Conservation (phyloP, 164 flowering plant genomes). For the Magnolia changhungtana region DNA sequence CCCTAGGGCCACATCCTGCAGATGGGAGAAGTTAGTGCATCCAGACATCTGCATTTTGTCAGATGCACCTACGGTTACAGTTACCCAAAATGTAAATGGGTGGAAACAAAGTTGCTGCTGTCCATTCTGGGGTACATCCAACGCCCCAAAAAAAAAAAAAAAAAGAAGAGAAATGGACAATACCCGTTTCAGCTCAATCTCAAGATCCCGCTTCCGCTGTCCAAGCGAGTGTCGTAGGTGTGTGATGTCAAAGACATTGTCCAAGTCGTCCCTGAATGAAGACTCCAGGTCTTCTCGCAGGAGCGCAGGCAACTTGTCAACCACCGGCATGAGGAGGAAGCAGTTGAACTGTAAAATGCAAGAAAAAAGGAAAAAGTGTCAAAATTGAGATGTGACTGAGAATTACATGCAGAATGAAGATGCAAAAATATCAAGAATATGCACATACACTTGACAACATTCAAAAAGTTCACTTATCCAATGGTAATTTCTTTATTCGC, state of each 20-base stretch:
- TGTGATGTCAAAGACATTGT: conserved; percentile 73
- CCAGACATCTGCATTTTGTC: too few relatives aligned
- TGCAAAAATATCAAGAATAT: neutral
- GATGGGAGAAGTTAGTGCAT: too few relatives aligned
- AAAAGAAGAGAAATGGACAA: neutral
- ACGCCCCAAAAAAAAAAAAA: too few relatives aligned
- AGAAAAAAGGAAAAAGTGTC: neutral
- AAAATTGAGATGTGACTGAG: neutral
- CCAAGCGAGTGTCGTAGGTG: conserved; percentile 61
- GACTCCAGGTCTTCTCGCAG: conserved; percentile 79
- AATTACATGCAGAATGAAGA: neutral
- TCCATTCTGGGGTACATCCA: too few relatives aligned
- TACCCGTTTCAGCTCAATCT: conserved; percentile 89
- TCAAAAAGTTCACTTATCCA: too few relatives aligned
- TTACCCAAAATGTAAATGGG: too few relatives aligned
- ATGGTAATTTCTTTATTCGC: too few relatives aligned
- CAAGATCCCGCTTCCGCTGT: conserved; percentile 61
- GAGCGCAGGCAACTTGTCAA: conserved; percentile 90
- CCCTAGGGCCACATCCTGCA: too few relatives aligned
- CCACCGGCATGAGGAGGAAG: conserved; percentile 93
- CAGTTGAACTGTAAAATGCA: conserved; percentile 77
- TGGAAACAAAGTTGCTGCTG: too few relatives aligned
- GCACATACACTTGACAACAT: neutral
- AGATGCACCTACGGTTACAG: too few relatives aligned
- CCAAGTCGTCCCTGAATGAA: conserved; percentile 74